Evolutionary conservation across 2,329 filamentous ascomycete species (phyloP), one percentile per base, ranked within the genome.

Genomic region (Arthroderma sp.): DNA sequence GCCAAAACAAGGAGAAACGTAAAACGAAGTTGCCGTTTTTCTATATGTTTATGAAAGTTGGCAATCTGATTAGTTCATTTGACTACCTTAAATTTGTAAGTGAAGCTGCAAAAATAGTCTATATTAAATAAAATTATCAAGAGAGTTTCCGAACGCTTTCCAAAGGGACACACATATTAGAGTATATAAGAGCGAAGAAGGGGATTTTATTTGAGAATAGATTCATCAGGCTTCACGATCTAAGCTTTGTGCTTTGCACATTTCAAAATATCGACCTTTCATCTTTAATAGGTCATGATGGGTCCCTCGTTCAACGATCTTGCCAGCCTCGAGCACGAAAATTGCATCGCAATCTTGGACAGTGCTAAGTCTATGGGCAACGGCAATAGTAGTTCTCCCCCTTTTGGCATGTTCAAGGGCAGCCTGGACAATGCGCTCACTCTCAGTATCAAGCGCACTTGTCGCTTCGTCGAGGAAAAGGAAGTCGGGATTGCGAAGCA

Each of bases 281-380:
- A 58, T 56, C 49, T 58, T 68, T 54, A 74, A 55, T 58, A 76
- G 58, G 57, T 74, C 70, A 28, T 64, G 56, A 64, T 76, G 73
- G n/a, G 67, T 72, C 1, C 73, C 73, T 23, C 62, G 64, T 59
- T 75, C 73, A 19, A 67, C 67, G 23, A 75, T 66, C 54, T 59
- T 66, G 2, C 73, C 73, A 3, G 68, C 65, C 19, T 69, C 68
- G 57, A 76, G 65, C 25, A 75, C 73, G 13, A 94, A 85, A 62
- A 95, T 95, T 90, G 90, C 70, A 95, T 85, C 0, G 89, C 89
- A 64, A 68, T 89, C 83, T 70, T 81, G 86, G 73, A 95, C 91
- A 7, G 90, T 95, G 0, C 86, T 91, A 4, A 95, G 79, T 63
- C 89, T 82, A 74, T 95, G 90, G 31, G 90, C 90, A 67, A 95